These are phyloP conservation scores for Cladosporium austrohemisphaericum DNA, from an alignment of 2,329 filamentous ascomycete species.

Conservation along the genomic window DNA sequence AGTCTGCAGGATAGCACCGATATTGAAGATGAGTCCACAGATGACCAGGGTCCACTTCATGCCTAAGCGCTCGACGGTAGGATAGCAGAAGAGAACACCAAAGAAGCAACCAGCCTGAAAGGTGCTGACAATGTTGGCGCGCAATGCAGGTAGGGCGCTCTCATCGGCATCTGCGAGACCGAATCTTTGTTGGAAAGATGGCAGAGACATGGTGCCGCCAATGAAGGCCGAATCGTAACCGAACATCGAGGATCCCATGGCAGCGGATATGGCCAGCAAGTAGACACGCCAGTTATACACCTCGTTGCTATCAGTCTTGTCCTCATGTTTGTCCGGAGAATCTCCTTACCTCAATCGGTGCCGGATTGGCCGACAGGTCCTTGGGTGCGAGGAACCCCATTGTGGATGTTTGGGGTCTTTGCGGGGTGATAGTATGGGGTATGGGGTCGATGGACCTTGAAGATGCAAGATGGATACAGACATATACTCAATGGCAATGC, in stretches of 20 bases:
- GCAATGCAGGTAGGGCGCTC: background rate
- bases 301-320: no score
- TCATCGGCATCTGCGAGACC: conserved; percentile 41
- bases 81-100: conserved; percentile 55
- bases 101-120: conserved; percentile 65
- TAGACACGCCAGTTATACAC: conserved; percentile 56
- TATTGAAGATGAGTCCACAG: conserved; percentile 58
- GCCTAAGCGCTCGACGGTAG: conserved; percentile 54
- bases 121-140: conserved; percentile 63
- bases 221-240: conserved; percentile 66
- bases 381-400: conserved; percentile 10
- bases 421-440: conserved; percentile 1
- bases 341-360: conserved; percentile 40
- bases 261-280: conserved; percentile 47
- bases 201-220: conserved; percentile 65
- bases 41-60: conserved; percentile 60
- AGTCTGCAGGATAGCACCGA: conserved; percentile 54
- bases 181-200: conserved; percentile 65
- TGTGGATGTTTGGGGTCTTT: conserved; percentile 1
- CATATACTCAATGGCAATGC: background rate
- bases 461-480: background rate
- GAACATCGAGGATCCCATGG: conserved; percentile 53
- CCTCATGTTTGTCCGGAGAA: conserved; percentile 11
- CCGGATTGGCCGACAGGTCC: conserved; percentile 35
- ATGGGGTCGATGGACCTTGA: background rate